These are phyloP conservation scores for Puccinia polysora DNA, from an alignment of 1,284 basidiomycete genomes.

Conservation along the genomic window DNA sequence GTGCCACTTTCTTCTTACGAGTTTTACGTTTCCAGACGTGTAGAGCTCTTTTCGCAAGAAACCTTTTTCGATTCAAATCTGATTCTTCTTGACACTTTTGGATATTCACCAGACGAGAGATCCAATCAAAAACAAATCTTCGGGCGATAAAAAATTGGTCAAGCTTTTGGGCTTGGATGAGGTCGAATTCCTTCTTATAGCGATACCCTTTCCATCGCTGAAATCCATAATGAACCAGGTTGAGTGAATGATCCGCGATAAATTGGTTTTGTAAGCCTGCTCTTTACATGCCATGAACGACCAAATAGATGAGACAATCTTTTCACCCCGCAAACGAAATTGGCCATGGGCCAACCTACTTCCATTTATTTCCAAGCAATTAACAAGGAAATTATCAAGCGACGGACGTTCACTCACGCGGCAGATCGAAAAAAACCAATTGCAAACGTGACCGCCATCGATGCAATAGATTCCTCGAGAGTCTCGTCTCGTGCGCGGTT, in stretches of 20 bases:
- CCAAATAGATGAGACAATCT: constrained; percentile 3
- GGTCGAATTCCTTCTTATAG: not conserved
- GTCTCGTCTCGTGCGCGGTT: not conserved
- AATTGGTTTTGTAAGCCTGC: constrained; percentile 24
- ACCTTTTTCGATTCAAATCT: constrained; percentile 9
- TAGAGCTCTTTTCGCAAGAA: not conserved
- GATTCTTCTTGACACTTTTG: not conserved
- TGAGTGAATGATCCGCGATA: not conserved
- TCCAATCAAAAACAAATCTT: not conserved
- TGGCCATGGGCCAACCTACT: too few species aligned
- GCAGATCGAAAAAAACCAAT: not conserved
- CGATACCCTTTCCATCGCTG: constrained; percentile 10
- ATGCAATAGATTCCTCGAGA: not conserved
- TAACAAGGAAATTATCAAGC: not conserved
- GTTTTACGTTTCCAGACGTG: constrained; percentile 15
- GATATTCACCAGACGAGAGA: not conserved
- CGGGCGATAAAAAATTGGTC: not conserved
- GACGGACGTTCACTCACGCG: constrained; percentile 12
- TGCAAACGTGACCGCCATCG: not conserved
- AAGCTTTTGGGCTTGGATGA: not conserved
- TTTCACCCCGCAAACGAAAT: too few species aligned
- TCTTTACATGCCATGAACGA: constrained; percentile 19
- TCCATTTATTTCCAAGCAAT: too few species aligned
- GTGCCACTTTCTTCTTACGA: constrained; percentile 2
- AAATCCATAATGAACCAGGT: not conserved